phyloP scores from a whole-genome alignment of 257 asterid species.

The Solanum sejunctum region DNA sequence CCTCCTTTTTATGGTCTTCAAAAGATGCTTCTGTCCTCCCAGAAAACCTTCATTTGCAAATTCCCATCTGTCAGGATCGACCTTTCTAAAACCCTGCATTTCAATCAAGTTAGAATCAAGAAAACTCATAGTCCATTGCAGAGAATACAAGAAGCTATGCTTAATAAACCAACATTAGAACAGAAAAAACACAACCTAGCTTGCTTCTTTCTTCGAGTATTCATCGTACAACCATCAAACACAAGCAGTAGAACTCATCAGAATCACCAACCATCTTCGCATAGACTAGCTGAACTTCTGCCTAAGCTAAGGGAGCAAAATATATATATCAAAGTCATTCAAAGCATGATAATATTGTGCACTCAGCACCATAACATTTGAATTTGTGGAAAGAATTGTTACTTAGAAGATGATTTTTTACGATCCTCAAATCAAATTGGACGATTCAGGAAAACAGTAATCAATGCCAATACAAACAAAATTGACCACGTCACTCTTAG shows the following conservation, averaged over 20 bases:
- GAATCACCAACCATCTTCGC: slow-evolving; percentile 10
- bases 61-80: slow-evolving; percentile 91
- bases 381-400: too few relatives aligned
- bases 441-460: background rate
- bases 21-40: slow-evolving; percentile 85
- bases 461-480: background rate
- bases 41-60: slow-evolving; percentile 88
- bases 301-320: background rate
- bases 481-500: background rate
- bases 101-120: background rate
- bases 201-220: slow-evolving; percentile 27
- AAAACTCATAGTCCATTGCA: background rate
- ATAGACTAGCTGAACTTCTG: background rate
- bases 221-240: slow-evolving; percentile 17
- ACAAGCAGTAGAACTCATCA: slow-evolving; percentile 41
- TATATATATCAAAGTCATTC: background rate
- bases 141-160: background rate
- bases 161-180: slow-evolving; percentile 1
- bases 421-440: background rate
- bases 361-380: background rate
- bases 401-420: background rate
- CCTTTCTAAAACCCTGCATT: slow-evolving; percentile 85
- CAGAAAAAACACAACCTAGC: slow-evolving; percentile 21
- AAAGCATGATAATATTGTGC: background rate
- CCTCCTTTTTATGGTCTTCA: slow-evolving; percentile 71